Evolutionary conservation across 495 filamentous ascomycete genomes (phyloP), one percentile per base, ranked within the genome.

Genomic region (Tuber calosporum): DNA sequence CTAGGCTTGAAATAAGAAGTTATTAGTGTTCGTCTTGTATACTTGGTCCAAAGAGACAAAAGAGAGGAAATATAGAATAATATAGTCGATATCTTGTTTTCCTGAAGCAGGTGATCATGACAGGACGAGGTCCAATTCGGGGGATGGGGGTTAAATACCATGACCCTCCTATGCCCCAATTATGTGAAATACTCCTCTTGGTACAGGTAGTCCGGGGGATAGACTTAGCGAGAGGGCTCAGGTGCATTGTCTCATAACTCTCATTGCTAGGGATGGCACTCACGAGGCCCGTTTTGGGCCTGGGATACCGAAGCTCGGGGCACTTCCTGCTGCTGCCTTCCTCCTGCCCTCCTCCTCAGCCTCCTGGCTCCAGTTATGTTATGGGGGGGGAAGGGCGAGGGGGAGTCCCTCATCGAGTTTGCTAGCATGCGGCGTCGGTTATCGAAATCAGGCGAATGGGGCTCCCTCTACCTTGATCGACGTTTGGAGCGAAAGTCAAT

Each of bases 101-200:
- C 41, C 62, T 73, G 70, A 68, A 78, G 76, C 73, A 30, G 69
- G 70, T 42, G 73, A 75, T 62, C 9, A 30, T 15, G 73, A 72
- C 66, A 72, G 45, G 68, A 77, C 77, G 70, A 53, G 74, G 70
- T 77, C 76, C 67, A 62, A 53, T 71, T 76, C 38, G 76, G 45
- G 58, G 68, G 58, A 75, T 7, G 74, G 74, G 68, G 74, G 68
- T 78, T 78, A 77, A 77, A 78, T 78, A 78, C 62, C 30, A 62
- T 11, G 53, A 26, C 53, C 17, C 53, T 62, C 53, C n/a, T 62
- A 62, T 30, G 45, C 9, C n/a, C 26, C 26, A 62, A 30, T 13
- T 62, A 13, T 62, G 48, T 26, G 26, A 62, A 30, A 62, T 62
- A 13, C 53, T 62, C 53, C 53, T 62, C 26, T 13, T 30, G 53